These are phyloP conservation scores for Peronosclerospora sorghi DNA, from an alignment of 352 stramenopile genomes.

Conservation along the genomic window DNA sequence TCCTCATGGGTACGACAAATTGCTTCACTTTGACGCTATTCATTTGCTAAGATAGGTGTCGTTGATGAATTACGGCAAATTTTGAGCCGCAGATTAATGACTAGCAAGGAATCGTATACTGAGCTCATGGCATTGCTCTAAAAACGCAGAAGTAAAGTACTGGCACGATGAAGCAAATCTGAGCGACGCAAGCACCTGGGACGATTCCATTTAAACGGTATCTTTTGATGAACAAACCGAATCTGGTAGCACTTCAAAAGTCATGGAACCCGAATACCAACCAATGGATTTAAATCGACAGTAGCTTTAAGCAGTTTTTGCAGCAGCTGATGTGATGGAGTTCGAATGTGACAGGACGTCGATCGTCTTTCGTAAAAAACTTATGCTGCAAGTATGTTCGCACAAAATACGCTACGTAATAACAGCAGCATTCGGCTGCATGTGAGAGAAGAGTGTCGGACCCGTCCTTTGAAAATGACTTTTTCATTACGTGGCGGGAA, in stretches of 20 bases:
- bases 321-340: constrained; percentile 39
- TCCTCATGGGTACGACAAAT: constrained; percentile 52
- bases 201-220: constrained; percentile 58
- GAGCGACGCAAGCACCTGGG: constrained; percentile 46
- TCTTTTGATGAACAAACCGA: constrained; percentile 29
- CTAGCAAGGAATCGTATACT: constrained; percentile 24
- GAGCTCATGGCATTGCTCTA: constrained; percentile 27
- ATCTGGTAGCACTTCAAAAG: constrained; percentile 6
- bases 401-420: constrained; percentile 64
- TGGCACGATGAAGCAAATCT: constrained; percentile 7
- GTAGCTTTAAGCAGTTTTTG: constrained; percentile 54
- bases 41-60: constrained; percentile 18
- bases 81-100: constrained; percentile 34
- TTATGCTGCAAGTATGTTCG: constrained; percentile 81
- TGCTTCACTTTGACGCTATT: constrained; percentile 85
- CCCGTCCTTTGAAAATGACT: constrained; percentile 2
- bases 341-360: constrained; percentile 51
- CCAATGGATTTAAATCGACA: constrained; percentile 19
- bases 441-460: constrained; percentile 23
- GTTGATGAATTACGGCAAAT: constrained; percentile 24
- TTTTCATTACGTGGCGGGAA: constrained; percentile 1
- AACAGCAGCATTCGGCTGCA: constrained; percentile 63
- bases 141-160: constrained; percentile 42
- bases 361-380: constrained; percentile 71
- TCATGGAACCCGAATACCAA: constrained; percentile 42